Conservation (phyloP, 2,329 filamentous ascomycete species). For the Periconia sp. region DNA sequence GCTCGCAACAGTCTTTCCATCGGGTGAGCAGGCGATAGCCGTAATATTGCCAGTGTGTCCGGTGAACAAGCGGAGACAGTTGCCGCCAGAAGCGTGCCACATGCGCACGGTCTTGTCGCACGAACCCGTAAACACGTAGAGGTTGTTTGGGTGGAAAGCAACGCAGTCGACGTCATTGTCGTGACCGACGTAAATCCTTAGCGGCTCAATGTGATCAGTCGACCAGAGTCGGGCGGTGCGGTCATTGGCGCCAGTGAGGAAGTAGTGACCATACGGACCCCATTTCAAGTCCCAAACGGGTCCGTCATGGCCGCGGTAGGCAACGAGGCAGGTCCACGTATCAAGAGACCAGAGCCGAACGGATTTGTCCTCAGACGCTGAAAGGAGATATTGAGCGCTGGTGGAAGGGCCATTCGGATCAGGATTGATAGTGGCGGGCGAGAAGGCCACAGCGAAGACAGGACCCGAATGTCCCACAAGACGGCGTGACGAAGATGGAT, state of each 20-base stretch:
- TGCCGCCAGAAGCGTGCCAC: constrained; percentile 92
- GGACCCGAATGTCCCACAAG: constrained; percentile 88
- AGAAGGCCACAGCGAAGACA: constrained; percentile 89
- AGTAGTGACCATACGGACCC: constrained; percentile 95
- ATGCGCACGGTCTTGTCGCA: constrained; percentile 94
- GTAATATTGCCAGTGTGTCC: constrained; percentile 90
- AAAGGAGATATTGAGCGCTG: constrained; percentile 78
- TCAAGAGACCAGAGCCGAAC: constrained; percentile 93
- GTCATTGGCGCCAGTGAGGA: constrained; percentile 85
- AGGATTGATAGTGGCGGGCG: constrained; percentile 66
- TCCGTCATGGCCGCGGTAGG: constrained; percentile 91
- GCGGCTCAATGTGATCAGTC: constrained; percentile 88
- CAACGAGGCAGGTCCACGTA: constrained; percentile 87
- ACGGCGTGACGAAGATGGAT: constrained; percentile 71
- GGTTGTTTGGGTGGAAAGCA: constrained; percentile 93
- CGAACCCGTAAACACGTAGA: constrained; percentile 91
- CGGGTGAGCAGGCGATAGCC: constrained; percentile 81
- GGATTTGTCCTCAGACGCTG: constrained; percentile 84
- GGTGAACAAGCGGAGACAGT: constrained; percentile 87
- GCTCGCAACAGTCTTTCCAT: constrained; percentile 88
- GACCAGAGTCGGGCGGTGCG: constrained; percentile 90
- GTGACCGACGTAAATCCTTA: constrained; percentile 88
- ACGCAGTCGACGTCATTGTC: constrained; percentile 90
- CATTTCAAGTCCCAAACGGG: constrained; percentile 88
- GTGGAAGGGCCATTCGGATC: constrained; percentile 59